A percentile compares a stretch with the other conserved stretches of the same genome.
These are phyloP conservation scores for Rhizophagus prolifer DNA, from an alignment of 192 early-diverging fungal genomes.

Conservation along the genomic window DNA sequence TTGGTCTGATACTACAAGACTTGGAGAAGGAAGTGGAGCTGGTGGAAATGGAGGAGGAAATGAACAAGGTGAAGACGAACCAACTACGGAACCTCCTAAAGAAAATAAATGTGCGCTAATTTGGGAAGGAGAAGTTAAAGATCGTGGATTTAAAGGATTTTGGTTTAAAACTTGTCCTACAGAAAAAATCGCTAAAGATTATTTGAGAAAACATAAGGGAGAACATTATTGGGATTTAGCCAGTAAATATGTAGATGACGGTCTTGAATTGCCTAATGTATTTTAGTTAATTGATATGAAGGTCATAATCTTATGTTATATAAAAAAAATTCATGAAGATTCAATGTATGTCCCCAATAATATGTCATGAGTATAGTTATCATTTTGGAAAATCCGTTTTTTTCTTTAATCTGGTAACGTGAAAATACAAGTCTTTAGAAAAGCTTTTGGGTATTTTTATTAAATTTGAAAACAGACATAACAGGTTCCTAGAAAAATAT, in stretches of 20 bases:
- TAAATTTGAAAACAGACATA: too few relatives aligned
- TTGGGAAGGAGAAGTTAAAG: constrained; percentile 89
- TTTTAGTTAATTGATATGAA: too few relatives aligned
- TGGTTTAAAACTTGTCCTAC: constrained; percentile 66
- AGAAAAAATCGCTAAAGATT: constrained; percentile 71
- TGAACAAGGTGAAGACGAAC: constrained; percentile 42
- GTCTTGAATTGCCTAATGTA: background rate
- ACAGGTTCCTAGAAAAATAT: too few relatives aligned
- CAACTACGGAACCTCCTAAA: constrained; percentile 27
- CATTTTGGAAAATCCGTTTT: too few relatives aligned
- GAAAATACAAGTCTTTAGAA: too few relatives aligned
- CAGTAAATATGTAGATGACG: constrained; percentile 23
- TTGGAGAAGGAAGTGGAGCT: constrained; percentile 39
- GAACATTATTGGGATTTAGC: constrained; percentile 92
- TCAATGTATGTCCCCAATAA: too few relatives aligned
- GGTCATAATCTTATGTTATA: too few relatives aligned
- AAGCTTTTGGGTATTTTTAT: too few relatives aligned
- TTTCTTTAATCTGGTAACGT: too few relatives aligned
- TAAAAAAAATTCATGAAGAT: too few relatives aligned
- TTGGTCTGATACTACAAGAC: constrained; percentile 69
- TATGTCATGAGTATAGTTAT: too few relatives aligned
- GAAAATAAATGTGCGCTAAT: constrained; percentile 87
- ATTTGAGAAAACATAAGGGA: constrained; percentile 66
- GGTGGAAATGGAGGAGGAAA: constrained; percentile 43
- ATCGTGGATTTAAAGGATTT: constrained; percentile 79